These are phyloP conservation scores for Flammula alnicola DNA, from an alignment of 1,284 basidiomycete genomes.

Conservation along the genomic window DNA sequence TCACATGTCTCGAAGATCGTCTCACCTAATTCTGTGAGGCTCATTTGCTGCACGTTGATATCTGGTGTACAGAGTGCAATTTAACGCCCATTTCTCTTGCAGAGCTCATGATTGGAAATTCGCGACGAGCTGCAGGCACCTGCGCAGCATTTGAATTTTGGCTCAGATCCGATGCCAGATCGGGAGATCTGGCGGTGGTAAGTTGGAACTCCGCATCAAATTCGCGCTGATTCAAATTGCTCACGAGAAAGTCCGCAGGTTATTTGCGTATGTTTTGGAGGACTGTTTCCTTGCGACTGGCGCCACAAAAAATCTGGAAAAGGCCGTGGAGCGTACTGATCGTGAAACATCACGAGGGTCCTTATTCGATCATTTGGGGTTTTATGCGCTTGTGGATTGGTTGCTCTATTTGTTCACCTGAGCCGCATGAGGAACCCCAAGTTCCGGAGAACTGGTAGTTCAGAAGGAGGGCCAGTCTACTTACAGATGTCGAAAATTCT, in stretches of 20 bases:
- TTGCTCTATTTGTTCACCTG: slow-evolving; percentile 39
- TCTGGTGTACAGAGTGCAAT: slow-evolving; percentile 4
- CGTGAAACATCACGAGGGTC: slow-evolving; percentile 39
- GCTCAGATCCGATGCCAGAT: slow-evolving; percentile 13
- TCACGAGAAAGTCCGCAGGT: slow-evolving; percentile 5
- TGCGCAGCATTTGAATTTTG: slow-evolving; percentile 8
- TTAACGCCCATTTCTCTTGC: slow-evolving; percentile 14
- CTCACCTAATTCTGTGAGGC: slow-evolving; percentile 1
- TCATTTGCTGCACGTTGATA: too few species aligned
- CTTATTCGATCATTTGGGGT: slow-evolving; percentile 34
- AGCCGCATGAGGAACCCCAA: slow-evolving; percentile 42
- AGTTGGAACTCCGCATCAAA: slow-evolving; percentile 19
- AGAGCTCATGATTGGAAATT: slow-evolving; percentile 15
- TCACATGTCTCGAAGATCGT: slow-evolving; percentile 7
- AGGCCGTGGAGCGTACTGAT: slow-evolving; percentile 30
- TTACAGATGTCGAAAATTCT: slow-evolving; percentile 34
- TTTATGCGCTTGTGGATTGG: slow-evolving; percentile 36
- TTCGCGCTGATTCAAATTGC: slow-evolving; percentile 23
- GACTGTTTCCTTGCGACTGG: slow-evolving; percentile 24
- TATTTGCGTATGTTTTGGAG: slow-evolving; percentile 26
- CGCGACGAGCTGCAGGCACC: slow-evolving; percentile 15
- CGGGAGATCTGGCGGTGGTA: slow-evolving; percentile 9
- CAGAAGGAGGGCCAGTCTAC: slow-evolving; percentile 35
- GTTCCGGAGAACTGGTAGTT: slow-evolving; percentile 37
- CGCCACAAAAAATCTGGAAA: slow-evolving; percentile 37